Percentiles rank a stretch among this genome's conserved stretches.
Evolutionary conservation across 2,329 filamentous ascomycete genomes (phyloP).

Genomic region (Colletotrichum graminicola): DNA sequence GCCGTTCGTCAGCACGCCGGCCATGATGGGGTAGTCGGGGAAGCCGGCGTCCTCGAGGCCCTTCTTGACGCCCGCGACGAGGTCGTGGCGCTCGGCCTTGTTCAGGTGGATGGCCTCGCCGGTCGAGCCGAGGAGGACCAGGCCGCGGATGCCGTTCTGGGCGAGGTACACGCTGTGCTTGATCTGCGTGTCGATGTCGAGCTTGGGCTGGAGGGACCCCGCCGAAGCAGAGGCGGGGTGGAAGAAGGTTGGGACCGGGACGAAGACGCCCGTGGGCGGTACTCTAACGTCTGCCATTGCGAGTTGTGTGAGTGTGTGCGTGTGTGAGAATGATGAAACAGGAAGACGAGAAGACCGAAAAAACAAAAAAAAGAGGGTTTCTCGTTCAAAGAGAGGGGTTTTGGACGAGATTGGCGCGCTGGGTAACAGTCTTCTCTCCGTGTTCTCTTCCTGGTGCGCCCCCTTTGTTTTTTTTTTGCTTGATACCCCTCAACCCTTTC

Average conservation of each 20-base stretch:
- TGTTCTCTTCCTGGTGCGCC: background rate
- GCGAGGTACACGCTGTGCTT: slow-evolving; percentile 71
- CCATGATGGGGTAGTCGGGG: slow-evolving; percentile 66
- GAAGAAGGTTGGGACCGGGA: slow-evolving; percentile 74
- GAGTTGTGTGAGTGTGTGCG: slow-evolving; percentile 6
- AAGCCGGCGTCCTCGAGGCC: slow-evolving; percentile 67
- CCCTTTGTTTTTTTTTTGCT: slow-evolving; percentile 1
- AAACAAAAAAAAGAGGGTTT: background rate
- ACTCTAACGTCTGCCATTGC: slow-evolving; percentile 36
- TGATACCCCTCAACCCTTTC: slow-evolving; percentile 27
- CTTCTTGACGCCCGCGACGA: slow-evolving; percentile 66
- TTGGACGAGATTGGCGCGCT: background rate
- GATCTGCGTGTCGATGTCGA: slow-evolving; percentile 70
- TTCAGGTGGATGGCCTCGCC: slow-evolving; percentile 74
- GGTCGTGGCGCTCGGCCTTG: slow-evolving; percentile 65
- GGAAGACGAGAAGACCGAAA: no score
- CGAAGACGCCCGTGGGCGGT: slow-evolving; percentile 64
- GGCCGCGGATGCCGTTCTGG: slow-evolving; percentile 68
- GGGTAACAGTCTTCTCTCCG: slow-evolving; percentile 18
- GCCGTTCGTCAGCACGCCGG: slow-evolving; percentile 67
- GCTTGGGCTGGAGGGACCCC: slow-evolving; percentile 58
- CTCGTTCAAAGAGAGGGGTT: background rate
- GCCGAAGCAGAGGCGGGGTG: slow-evolving; percentile 54
- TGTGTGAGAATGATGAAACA: background rate
- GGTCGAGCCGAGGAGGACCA: slow-evolving; percentile 73